Conservation (phyloP, 2,329 filamentous ascomycete genomes). For the Aschersonia sp. region DNA sequence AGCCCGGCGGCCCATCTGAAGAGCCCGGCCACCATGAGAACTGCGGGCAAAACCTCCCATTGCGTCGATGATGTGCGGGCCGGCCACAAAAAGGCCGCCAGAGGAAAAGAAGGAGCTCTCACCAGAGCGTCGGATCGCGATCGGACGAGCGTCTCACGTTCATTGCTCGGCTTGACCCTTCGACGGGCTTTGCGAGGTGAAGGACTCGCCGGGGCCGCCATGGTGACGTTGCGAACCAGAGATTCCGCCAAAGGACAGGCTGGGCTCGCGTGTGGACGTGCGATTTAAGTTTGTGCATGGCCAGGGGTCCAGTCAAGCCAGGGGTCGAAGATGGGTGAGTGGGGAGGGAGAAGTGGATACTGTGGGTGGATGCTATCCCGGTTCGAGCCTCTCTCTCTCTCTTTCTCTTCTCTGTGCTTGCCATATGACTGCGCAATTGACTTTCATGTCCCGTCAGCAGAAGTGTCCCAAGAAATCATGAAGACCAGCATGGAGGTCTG, state of each 20-base stretch:
- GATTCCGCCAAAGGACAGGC: background rate
- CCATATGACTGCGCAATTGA: no score
- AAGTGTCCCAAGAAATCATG: no score
- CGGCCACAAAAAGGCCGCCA: slow-evolving; percentile 91
- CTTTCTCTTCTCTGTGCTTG: no score
- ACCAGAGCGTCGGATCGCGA: slow-evolving; percentile 27
- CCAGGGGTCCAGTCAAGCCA: no score
- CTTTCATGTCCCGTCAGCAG: no score
- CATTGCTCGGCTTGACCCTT: slow-evolving; percentile 31
- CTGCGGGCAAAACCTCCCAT: slow-evolving; percentile 82
- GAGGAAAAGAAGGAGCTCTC: slow-evolving; percentile 63
- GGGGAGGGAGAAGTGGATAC: no score
- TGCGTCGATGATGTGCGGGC: slow-evolving; percentile 70
- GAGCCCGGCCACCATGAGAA: slow-evolving; percentile 79
- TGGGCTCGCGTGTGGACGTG: no score
- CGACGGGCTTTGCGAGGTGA: slow-evolving; percentile 46
- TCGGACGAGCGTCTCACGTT: slow-evolving; percentile 18
- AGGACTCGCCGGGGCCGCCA: slow-evolving; percentile 33
- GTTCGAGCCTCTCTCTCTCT: no score
- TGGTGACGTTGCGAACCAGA: slow-evolving; percentile 8
- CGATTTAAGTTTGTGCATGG: no score
- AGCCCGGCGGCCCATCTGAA: slow-evolving; percentile 87
- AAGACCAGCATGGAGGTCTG: no score
- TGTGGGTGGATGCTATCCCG: no score
- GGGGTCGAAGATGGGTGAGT: no score